Evolutionary conservation across 2,329 filamentous ascomycete species (phyloP).

Genomic region (Fusarium pseudograminearum): DNA sequence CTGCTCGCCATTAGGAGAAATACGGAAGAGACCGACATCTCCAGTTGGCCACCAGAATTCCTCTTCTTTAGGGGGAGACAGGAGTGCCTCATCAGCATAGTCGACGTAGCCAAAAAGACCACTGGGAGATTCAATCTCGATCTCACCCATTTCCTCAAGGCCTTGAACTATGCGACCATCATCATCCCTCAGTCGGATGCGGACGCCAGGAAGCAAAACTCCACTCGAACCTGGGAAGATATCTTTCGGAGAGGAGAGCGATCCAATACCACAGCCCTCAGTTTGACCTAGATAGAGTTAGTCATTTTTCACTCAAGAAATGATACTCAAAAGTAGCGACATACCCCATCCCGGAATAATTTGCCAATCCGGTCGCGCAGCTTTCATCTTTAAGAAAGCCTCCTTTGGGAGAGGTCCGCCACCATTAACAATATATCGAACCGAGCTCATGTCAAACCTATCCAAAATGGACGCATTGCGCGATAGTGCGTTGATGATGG

Average conservation of each 20-base stretch:
- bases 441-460: conserved; percentile 12
- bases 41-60: conserved; percentile 13
- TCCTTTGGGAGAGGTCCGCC: conserved; percentile 6
- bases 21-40: conserved; percentile 4
- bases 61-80: neutral
- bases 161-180: conserved; percentile 2
- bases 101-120: conserved; percentile 6
- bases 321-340: neutral
- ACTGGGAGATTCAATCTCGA: conserved; percentile 11
- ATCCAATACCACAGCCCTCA: conserved; percentile 6
- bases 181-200: conserved; percentile 9
- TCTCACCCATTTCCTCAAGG: conserved; percentile 9
- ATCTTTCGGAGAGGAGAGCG: conserved; percentile 10
- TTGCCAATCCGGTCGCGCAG: conserved; percentile 3
- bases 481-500: conserved; percentile 7
- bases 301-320: neutral
- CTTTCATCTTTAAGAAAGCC: conserved; percentile 6
- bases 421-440: conserved; percentile 7
- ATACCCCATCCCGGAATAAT: conserved; percentile 12
- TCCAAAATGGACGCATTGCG: conserved; percentile 6
- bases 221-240: conserved; percentile 10
- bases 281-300: conserved; percentile 10
- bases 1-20: neutral
- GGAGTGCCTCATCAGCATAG: conserved; percentile 5
- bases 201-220: conserved; percentile 10